Evolutionary conservation across 2,329 filamentous ascomycete genomes (phyloP).

Genomic region (Penicillium sp.): DNA sequence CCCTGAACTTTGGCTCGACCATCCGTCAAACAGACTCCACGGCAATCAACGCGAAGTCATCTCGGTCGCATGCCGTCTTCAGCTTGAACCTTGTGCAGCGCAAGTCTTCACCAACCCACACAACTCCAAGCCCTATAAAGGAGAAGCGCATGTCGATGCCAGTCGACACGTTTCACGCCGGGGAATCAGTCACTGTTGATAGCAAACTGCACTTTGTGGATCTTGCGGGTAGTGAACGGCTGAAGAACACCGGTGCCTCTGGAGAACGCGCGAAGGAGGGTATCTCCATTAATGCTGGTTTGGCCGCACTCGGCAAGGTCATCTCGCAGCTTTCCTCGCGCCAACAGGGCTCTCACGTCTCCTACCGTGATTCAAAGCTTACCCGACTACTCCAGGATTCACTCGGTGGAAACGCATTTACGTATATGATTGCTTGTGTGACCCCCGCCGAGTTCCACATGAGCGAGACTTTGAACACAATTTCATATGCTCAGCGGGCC

Average conservation of each 20-base stretch:
- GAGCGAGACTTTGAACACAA: constrained; percentile 95
- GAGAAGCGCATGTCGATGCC: constrained; percentile 89
- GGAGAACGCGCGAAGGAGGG: constrained; percentile 93
- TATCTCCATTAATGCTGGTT: constrained; percentile 95
- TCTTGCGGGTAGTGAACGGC: constrained; percentile 88
- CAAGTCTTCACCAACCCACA: constrained; percentile 51
- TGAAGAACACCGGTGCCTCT: constrained; percentile 96
- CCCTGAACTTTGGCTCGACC: constrained; percentile 85
- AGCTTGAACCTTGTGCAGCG: constrained; percentile 87
- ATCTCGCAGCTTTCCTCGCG: constrained; percentile 96
- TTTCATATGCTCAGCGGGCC: constrained; percentile 94
- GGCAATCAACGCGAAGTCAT: constrained; percentile 95
- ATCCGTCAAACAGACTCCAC: constrained; percentile 97
- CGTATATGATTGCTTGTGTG: constrained; percentile 99
- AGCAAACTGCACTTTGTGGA: constrained; percentile 99
- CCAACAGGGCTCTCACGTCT: constrained; percentile 83
- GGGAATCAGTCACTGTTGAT: constrained; percentile 76
- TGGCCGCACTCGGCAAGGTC: constrained; percentile 93
- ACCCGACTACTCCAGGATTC: constrained; percentile 95
- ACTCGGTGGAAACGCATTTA: constrained; percentile 92
- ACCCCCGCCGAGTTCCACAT: constrained; percentile 96
- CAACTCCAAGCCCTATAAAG: constrained; percentile 54
- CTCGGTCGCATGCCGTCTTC: constrained; percentile 95
- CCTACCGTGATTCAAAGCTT: constrained; percentile 96
- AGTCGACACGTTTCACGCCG: constrained; percentile 69